Base-by-base conservation (phyloP, 2,329 filamentous ascomycete species). In the Fusarium nisikadoi region DNA sequence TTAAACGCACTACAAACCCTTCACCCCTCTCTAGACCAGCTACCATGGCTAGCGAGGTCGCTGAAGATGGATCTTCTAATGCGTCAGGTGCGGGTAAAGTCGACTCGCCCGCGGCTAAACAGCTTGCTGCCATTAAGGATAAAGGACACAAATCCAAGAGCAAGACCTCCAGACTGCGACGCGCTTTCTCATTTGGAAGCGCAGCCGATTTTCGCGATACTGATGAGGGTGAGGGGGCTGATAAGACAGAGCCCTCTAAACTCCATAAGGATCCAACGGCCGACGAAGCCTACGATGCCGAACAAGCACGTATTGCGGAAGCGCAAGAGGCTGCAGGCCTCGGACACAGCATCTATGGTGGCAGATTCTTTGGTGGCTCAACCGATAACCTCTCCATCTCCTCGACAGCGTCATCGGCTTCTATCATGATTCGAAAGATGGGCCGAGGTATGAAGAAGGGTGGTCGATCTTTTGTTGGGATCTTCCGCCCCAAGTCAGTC, bases 351-450 rank as follows among this genome's bases (percentile, higher is more conserved):
- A 99, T 99, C 75, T 99, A 99, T 80, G 93, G 93, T 29, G 93
- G 94, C 19, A 92, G 92, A 72, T 89, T 95, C 71, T 98, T 98
- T 79, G 89, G 91, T 20, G 93, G 94, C 19, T 99, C 96, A 8
- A 98, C 94, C 0, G 96, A 99, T 82, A 98, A 98, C 75, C 83
- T 99, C 47, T 97, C 94, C 19, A 94, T 97, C 71, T 95, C 93
- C 3, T 97, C 94, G 8, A 97, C 94, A 14, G 94, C 94, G 25
- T 97, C 94, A 11, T 97, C 94, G 25, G 94, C 94, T 38, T 97
- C 94, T 35, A 91, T 97, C 76, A 97, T 97, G 94, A 93, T 99
- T 74, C 91, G 96, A 58, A 99, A 99, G 85, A 99, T 99, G 96
- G 96, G 96, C 62, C 94, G 94, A 73, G 95, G 95, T n/a, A 93